Evolutionary conservation across 805 yeast species (phyloP).

Genomic region (Myxozyma vanderwaltii): DNA sequence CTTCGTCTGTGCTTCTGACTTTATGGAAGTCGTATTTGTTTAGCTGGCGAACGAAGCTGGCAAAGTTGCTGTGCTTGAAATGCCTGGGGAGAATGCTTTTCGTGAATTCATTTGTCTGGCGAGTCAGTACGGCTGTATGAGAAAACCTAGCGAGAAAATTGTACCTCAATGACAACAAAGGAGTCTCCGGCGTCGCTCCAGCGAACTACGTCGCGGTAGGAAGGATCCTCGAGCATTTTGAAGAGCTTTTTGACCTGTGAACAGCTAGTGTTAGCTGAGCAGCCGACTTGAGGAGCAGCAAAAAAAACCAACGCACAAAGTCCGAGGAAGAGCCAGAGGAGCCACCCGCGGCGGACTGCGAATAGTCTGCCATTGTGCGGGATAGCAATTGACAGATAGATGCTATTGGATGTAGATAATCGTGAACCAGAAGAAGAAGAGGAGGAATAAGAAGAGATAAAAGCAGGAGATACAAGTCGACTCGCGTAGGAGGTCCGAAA

Average conservation of each 20-base stretch:
- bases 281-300: not conserved
- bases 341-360: constrained; percentile 22
- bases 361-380: constrained; percentile 20
- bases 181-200: constrained; percentile 88
- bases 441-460: not conserved
- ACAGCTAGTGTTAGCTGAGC: not conserved
- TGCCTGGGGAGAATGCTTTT: constrained; percentile 85
- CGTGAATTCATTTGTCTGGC: constrained; percentile 77
- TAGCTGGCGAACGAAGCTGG: constrained; percentile 90
- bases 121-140: not conserved
- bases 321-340: constrained; percentile 34
- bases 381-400: not conserved
- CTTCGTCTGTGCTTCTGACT: constrained; percentile 74
- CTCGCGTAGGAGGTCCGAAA: not conserved
- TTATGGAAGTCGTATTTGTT: constrained; percentile 98
- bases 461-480: not conserved
- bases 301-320: constrained; percentile 26
- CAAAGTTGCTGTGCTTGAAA: constrained; percentile 93
- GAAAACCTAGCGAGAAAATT: constrained; percentile 7
- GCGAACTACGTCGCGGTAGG: constrained; percentile 71
- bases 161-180: constrained; percentile 76
- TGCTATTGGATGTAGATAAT: not conserved
- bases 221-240: constrained; percentile 81
- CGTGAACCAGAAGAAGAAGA: not conserved
- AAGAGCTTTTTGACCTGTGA: constrained; percentile 41